phyloP scores from a whole-genome alignment of 2,329 filamentous ascomycete genomes.

The Botrytis galanthina region DNA sequence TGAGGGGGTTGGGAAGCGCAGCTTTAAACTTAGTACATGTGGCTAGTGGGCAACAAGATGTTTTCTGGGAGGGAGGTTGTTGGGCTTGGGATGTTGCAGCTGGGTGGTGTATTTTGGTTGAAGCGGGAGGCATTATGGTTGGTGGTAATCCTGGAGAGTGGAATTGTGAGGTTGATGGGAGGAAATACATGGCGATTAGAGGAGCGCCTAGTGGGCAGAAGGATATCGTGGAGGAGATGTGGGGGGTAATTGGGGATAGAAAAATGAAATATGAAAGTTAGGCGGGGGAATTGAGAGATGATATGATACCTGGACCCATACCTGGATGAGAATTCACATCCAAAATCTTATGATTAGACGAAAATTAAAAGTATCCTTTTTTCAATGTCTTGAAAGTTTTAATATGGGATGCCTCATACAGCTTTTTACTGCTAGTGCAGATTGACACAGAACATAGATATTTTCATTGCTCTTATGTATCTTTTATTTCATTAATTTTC shows the following conservation, averaged over 20 bases:
- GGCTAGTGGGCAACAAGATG: constrained; percentile 67
- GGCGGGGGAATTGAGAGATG: background rate
- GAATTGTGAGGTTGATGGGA: constrained; percentile 57
- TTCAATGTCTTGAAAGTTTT: background rate
- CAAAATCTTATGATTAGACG: background rate
- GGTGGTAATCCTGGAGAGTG: constrained; percentile 72
- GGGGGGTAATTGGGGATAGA: constrained; percentile 56
- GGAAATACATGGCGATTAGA: constrained; percentile 62
- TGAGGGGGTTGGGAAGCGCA: constrained; percentile 69
- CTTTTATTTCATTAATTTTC: background rate
- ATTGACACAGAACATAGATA: background rate
- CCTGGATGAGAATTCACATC: background rate
- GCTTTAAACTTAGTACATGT: constrained; percentile 73
- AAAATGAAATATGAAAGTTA: constrained; percentile 48
- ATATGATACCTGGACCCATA: background rate
- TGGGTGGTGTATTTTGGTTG: constrained; percentile 71
- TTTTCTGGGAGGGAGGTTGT: constrained; percentile 81
- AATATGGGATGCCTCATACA: background rate
- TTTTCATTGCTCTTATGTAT: background rate
- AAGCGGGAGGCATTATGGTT: constrained; percentile 72
- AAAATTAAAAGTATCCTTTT: background rate
- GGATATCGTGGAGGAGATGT: constrained; percentile 63
- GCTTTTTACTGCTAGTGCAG: background rate
- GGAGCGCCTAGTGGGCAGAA: constrained; percentile 58
- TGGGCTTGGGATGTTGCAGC: constrained; percentile 87